Evolutionary conservation across 148 eudicot genomes (phyloP).

Genomic region (Polygonum aviculare): DNA sequence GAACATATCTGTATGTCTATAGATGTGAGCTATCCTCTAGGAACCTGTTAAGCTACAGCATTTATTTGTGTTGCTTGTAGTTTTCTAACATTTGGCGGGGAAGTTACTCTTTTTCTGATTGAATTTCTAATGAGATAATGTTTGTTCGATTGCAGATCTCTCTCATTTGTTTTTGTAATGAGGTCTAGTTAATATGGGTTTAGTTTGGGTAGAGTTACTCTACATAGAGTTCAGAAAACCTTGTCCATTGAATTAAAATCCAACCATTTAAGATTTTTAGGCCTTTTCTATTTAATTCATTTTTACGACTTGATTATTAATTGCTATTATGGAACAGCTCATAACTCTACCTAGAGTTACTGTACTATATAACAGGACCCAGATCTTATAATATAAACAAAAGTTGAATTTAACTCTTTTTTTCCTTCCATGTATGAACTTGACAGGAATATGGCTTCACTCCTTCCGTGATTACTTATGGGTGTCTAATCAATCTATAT

Average conservation of each 20-base stretch:
- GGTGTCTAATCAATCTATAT: conserved; percentile 87
- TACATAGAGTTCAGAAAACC: too few species aligned
- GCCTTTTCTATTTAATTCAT: too few species aligned
- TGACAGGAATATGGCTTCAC: conserved; percentile 84
- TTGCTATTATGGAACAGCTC: too few species aligned
- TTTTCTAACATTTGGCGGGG: neutral
- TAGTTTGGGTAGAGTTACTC: too few species aligned
- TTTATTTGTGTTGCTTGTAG: neutral
- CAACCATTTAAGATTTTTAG: too few species aligned
- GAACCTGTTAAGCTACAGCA: neutral
- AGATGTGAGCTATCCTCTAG: neutral
- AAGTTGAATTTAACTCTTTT: neutral
- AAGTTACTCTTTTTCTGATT: neutral
- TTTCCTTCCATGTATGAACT: conserved; percentile 12
- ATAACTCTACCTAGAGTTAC: too few species aligned
- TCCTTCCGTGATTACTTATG: conserved; percentile 75
- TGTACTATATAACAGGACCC: too few species aligned
- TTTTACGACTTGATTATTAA: too few species aligned
- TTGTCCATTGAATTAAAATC: too few species aligned
- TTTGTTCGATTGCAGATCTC: neutral
- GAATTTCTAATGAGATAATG: neutral
- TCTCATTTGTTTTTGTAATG: neutral
- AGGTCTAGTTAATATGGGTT: neutral
- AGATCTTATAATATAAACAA: too few species aligned
- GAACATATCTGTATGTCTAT: neutral